These are phyloP conservation scores for Conoideocrella luteorostrata DNA, from an alignment of 2,329 filamentous ascomycete genomes.

Conservation along the genomic window DNA sequence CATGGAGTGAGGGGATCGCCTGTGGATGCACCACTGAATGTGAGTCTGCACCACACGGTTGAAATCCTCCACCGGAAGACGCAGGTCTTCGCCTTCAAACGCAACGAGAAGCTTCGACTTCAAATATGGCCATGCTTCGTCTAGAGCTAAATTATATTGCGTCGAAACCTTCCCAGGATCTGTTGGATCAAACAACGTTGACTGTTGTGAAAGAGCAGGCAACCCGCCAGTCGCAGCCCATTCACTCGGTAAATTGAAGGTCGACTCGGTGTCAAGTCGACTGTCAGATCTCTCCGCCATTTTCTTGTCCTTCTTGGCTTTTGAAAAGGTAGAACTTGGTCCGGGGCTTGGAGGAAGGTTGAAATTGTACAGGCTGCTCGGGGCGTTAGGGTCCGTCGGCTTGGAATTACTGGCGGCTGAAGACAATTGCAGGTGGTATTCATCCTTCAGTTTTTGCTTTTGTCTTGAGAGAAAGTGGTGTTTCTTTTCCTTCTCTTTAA, in stretches of 20 bases:
- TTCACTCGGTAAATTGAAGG: slow-evolving; percentile 33
- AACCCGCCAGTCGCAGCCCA: slow-evolving; percentile 51
- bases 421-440: slow-evolving; percentile 65
- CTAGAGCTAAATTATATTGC: slow-evolving; percentile 62
- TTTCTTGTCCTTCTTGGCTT: slow-evolving; percentile 82
- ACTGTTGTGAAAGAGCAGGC: slow-evolving; percentile 35
- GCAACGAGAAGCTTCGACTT: slow-evolving; percentile 70
- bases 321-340: slow-evolving; percentile 63
- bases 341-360: slow-evolving; percentile 66
- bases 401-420: slow-evolving; percentile 72
- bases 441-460: slow-evolving; percentile 73
- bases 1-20: slow-evolving; percentile 62
- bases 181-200: slow-evolving; percentile 45
- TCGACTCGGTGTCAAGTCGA: slow-evolving; percentile 47
- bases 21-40: slow-evolving; percentile 70
- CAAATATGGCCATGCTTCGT: slow-evolving; percentile 78
- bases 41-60: slow-evolving; percentile 75
- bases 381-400: slow-evolving; percentile 67
- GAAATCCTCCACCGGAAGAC: slow-evolving; percentile 76
- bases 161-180: slow-evolving; percentile 51
- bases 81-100: slow-evolving; percentile 74
- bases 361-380: slow-evolving; percentile 73
- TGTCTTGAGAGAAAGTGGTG: slow-evolving; percentile 75
- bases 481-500: slow-evolving; percentile 59
- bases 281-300: slow-evolving; percentile 58